A percentile compares a stretch with the other conserved stretches of the same genome.
Evolutionary conservation across 1,284 basidiomycete species (phyloP).

Genomic region (Phlebopus sp.): DNA sequence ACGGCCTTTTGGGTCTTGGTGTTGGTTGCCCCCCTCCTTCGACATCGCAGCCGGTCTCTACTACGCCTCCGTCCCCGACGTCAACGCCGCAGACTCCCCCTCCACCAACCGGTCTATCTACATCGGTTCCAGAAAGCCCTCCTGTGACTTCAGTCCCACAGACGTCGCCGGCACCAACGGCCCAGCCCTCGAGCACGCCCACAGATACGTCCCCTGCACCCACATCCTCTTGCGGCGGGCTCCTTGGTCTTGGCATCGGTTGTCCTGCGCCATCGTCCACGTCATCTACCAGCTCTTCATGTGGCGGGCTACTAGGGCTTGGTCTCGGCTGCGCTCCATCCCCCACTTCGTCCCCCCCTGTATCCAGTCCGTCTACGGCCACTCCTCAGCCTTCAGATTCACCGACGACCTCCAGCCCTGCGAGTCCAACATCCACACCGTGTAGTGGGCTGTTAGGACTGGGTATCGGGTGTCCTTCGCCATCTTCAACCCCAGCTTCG

Average conservation of each 20-base stretch:
- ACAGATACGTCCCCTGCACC: slow-evolving; percentile 2
- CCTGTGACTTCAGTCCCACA: background rate
- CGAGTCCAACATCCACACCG: background rate
- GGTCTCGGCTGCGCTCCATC: slow-evolving; percentile 12
- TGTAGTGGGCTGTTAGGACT: slow-evolving; percentile 9
- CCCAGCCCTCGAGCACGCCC: slow-evolving; percentile 1
- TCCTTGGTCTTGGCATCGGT: slow-evolving; percentile 13
- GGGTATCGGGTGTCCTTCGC: slow-evolving; percentile 7
- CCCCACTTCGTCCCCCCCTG: slow-evolving; percentile 6
- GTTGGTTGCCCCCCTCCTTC: slow-evolving; percentile 13
- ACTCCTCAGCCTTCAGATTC: background rate
- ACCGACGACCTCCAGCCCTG: background rate
- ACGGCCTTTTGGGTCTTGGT: slow-evolving; percentile 18
- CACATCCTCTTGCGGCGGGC: slow-evolving; percentile 13
- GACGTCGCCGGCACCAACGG: background rate
- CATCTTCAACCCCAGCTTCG: background rate
- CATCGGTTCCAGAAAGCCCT: too few species aligned
- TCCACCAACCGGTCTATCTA: background rate
- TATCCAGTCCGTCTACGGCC: background rate
- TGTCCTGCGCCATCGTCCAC: slow-evolving; percentile 13
- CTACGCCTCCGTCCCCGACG: slow-evolving; percentile 2
- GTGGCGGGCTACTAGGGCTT: slow-evolving; percentile 9
- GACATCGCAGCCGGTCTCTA: background rate
- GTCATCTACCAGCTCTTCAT: slow-evolving; percentile 10
- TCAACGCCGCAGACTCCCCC: background rate